Evolutionary conservation across 2,329 filamentous ascomycete genomes (phyloP), one percentile per base, ranked within the genome.

Genomic region (Claviceps arundinis): DNA sequence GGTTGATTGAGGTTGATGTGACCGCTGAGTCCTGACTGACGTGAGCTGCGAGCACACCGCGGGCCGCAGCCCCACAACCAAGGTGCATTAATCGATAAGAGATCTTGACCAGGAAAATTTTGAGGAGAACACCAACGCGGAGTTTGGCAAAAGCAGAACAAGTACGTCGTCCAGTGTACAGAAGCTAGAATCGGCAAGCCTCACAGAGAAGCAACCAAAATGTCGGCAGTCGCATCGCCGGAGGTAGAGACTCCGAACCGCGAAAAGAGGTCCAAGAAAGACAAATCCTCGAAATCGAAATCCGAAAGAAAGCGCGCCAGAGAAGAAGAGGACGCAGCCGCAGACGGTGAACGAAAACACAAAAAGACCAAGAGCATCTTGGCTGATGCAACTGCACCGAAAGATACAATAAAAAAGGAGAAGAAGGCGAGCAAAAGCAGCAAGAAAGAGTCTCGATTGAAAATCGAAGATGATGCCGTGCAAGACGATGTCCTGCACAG

Each of bases 341-440:
- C 64, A 42, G 65, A 68, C 47, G 61, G 63, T 38, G 72, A 75
- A 54, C 70, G 70, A 59, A 74, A 72, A 62, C 67, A 73, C 59
- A 76, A 77, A 58, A 74, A 73, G 54, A 72, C 73, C 5, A 76
- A 74, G 62, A 73, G 66, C 68, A 69, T 69, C 61, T 69, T 61
- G 48, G 61, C 55, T 46, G 61, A 64, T 38, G 61, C 52, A 6
- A 37, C 26, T 24, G 49, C 50, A n/a, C 50, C 56, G 48, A 53
- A 58, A 54, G 61, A 66, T 17, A 50, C 56, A 52, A 68, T 65
- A 56, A 61, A 62, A 55, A 67, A 68, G 60, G 62, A 65, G 51
- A 60, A 65, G 52, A 59, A 62, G 51, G 67, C 68, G 60, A 62
- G 65, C 48, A 60, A 65, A 52, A 59, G 61, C 50, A 55, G 45